Conservation (phyloP, 352 stramenopile genomes). For the Phytophthora fragariae region DNA sequence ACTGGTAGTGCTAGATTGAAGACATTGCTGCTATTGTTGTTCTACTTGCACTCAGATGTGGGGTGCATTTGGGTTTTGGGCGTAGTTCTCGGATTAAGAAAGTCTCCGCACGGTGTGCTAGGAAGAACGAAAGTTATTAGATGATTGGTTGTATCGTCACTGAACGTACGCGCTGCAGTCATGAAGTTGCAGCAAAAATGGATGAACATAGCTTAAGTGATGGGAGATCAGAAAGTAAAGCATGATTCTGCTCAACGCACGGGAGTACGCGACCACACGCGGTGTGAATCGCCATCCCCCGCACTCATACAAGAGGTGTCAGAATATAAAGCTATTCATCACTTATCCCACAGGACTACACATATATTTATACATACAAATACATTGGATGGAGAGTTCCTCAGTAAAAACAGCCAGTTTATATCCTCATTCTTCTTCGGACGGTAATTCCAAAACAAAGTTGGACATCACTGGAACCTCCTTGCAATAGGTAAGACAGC, state of each 20-base stretch:
- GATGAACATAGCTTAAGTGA: slow-evolving; percentile 1
- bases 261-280: slow-evolving; percentile 56
- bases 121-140: slow-evolving; percentile 93
- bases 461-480: slow-evolving; percentile 83
- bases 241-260: slow-evolving; percentile 86
- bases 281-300: slow-evolving; percentile 55
- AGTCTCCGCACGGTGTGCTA: slow-evolving; percentile 73
- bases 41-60: no score
- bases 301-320: slow-evolving; percentile 93
- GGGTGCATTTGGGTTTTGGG: slow-evolving; percentile 7
- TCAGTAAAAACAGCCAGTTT: slow-evolving; percentile 90
- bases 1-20: no score
- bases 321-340: slow-evolving; percentile 93
- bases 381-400: slow-evolving; percentile 51
- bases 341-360: slow-evolving; percentile 46
- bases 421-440: slow-evolving; percentile 84
- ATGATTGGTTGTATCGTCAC: slow-evolving; percentile 79
- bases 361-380: slow-evolving; percentile 7
- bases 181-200: background rate
- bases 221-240: slow-evolving; percentile 71
- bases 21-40: no score
- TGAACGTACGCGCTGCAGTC: slow-evolving; percentile 44
- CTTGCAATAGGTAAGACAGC: slow-evolving; percentile 10
- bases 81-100: slow-evolving; percentile 63
- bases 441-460: slow-evolving; percentile 92